Conservation (phyloP, 371 early-diverging fungal genomes). For the Funneliformis caledonium region DNA sequence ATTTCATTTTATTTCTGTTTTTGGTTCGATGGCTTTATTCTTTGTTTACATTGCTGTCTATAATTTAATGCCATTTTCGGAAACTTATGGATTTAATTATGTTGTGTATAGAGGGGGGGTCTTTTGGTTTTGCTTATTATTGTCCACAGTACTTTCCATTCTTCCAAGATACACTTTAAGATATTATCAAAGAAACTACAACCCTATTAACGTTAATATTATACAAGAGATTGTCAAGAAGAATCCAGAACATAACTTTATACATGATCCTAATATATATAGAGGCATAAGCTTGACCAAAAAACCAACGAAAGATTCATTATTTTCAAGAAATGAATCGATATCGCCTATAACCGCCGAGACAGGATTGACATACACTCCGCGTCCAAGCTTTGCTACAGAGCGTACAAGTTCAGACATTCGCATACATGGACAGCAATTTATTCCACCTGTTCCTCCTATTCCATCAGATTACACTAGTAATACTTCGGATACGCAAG, state of each 20-base stretch:
- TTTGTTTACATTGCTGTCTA: conserved; percentile 40
- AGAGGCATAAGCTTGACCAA: not conserved
- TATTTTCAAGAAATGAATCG: not conserved
- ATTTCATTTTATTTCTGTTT: conserved; percentile 39
- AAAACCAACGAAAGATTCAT: not conserved
- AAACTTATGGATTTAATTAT: conserved; percentile 27
- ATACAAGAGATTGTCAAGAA: conserved; percentile 39
- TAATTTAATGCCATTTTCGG: conserved; percentile 27
- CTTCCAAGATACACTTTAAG: conserved; percentile 34
- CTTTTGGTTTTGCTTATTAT: conserved; percentile 39
- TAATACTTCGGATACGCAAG: not conserved
- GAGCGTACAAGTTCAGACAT: not conserved
- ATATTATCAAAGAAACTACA: conserved; percentile 36
- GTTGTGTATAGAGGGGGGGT: conserved; percentile 20
- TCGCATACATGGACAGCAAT: not conserved
- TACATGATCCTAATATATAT: not conserved
- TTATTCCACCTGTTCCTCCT: not conserved
- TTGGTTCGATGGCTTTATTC: conserved; percentile 39
- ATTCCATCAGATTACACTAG: not conserved
- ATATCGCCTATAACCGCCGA: not conserved
- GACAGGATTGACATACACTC: not conserved
- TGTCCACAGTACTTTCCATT: conserved; percentile 14
- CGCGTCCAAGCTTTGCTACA: conserved; percentile 26
- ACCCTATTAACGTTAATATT: conserved; percentile 41
- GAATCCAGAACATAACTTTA: conserved; percentile 26